Conservation (phyloP, 2,329 filamentous ascomycete genomes). For the Fusarium nurragi region DNA sequence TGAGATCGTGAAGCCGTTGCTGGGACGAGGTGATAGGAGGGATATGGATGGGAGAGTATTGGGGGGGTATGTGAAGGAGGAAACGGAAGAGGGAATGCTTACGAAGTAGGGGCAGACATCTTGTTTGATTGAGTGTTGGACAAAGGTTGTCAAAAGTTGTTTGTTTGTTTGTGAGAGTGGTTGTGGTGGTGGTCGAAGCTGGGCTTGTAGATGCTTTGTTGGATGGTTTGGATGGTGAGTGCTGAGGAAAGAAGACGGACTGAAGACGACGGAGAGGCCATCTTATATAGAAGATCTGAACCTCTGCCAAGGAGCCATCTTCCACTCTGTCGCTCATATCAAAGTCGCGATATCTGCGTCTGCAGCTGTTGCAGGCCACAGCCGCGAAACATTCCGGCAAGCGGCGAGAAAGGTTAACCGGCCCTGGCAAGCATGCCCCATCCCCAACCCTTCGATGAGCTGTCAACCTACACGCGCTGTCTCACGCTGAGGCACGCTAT, state of each 20-base stretch:
- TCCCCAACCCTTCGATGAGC: conserved; percentile 33
- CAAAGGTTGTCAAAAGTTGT: conserved; percentile 26
- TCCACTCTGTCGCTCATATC: conserved; percentile 5
- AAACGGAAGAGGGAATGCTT: conserved; percentile 21
- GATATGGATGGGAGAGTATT: not conserved
- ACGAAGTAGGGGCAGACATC: conserved; percentile 45
- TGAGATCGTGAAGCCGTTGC: conserved; percentile 8
- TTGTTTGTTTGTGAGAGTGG: conserved; percentile 11
- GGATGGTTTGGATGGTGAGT: conserved; percentile 38
- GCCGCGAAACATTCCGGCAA: conserved; percentile 33
- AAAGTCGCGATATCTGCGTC: conserved; percentile 16
- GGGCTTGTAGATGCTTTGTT: conserved; percentile 39
- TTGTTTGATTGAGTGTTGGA: conserved; percentile 31
- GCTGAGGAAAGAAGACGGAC: conserved; percentile 31
- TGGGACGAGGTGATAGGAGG: not conserved
- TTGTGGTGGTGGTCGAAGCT: conserved; percentile 29
- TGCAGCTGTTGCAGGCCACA: conserved; percentile 1
- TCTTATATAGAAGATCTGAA: conserved; percentile 41
- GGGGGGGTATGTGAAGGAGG: not conserved
- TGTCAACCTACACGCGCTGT: conserved; percentile 32
- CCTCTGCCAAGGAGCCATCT: conserved; percentile 12
- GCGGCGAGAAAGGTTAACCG: conserved; percentile 5
- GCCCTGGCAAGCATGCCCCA: not conserved
- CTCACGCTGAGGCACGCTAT: conserved; percentile 39
- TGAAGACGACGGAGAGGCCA: conserved; percentile 19